These are phyloP conservation scores for Geosiphon pyriformis DNA, from an alignment of 192 early-diverging fungal species.

Conservation along the genomic window DNA sequence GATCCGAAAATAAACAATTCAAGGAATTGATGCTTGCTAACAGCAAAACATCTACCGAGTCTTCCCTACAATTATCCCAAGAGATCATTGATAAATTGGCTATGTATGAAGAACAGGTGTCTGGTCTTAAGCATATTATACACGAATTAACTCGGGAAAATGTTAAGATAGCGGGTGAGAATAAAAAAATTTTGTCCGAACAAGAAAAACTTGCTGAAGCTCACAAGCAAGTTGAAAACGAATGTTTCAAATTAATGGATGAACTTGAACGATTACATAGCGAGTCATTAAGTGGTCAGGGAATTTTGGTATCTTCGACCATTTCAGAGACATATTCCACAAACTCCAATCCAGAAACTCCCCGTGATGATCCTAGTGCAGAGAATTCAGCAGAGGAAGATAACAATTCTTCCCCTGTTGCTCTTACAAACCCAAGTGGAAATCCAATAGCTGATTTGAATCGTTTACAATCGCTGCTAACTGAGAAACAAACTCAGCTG, in stretches of 20 bases:
- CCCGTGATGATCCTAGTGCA: background rate
- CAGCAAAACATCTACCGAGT: constrained; percentile 25
- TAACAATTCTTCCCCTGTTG: constrained; percentile 3
- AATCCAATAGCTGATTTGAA: constrained; percentile 28
- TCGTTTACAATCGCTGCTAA: constrained; percentile 33
- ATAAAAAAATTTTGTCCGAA: constrained; percentile 46
- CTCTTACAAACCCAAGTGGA: constrained; percentile 8
- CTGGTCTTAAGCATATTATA: constrained; percentile 42
- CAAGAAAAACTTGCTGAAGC: constrained; percentile 52
- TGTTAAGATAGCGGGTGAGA: constrained; percentile 40
- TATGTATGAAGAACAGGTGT: constrained; percentile 38
- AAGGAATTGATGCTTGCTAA: constrained; percentile 26
- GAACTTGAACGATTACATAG: constrained; percentile 67
- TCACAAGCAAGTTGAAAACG: constrained; percentile 63
- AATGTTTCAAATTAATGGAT: constrained; percentile 69
- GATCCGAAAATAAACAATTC: constrained; percentile 41
- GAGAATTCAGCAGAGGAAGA: constrained; percentile 27
- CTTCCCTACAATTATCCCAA: constrained; percentile 8
- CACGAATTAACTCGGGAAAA: constrained; percentile 47
- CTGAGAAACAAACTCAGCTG: constrained; percentile 41
- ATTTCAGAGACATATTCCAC: background rate
- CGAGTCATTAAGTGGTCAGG: constrained; percentile 39
- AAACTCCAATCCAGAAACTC: background rate
- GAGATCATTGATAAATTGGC: constrained; percentile 20
- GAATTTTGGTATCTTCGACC: background rate